Evolutionary conservation across 495 filamentous ascomycete genomes (phyloP), one percentile per base, ranked within the genome.

Genomic region (Clavariopsis aquatica): DNA sequence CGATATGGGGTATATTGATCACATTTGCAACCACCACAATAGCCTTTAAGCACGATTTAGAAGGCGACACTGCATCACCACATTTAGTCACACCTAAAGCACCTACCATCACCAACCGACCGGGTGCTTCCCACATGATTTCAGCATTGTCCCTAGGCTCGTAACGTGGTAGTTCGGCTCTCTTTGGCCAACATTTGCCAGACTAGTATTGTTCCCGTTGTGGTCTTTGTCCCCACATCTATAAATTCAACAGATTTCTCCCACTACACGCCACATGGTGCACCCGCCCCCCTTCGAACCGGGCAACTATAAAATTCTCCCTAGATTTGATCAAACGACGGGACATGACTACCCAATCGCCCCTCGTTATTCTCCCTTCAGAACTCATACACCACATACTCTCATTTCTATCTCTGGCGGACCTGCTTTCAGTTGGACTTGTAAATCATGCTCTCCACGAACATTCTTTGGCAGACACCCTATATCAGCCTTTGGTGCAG

Each of bases 401-500:
- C 49, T 31, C 29, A 13, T 72, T 62, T 38, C 66, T 73, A 29
- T 43, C 66, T 13, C 66, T 70, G 3, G 29, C 58, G 1, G 65
- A 71, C 36, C 70, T 78, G 10, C 66, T 66, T 20, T 47, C 34
- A 10, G 34, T 71, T 5, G 65, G 68, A 9, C 57, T 52, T 17
- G 72, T 74, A 28, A 76, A 73, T 59, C 68, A 58, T 15, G 46
- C 53, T 17, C 60, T 78, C 7, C 41, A 62, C 23, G 53, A 51
- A 0, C 70, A 72, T 38, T 56, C 65, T 49, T 62, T 67, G 38
- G 59, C 73, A 38, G 76, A 77, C 47, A 61, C 49, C 5, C 57
- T 77, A 1, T 78, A 73, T 68, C 61, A 65, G n/a, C 56, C 67
- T 17, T 57, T 72, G 36, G 68, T 77, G 41, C 69, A 76, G 49